These are phyloP conservation scores for Auriscalpium orientale DNA, from an alignment of 768 basidiomycete genomes.

Conservation along the genomic window DNA sequence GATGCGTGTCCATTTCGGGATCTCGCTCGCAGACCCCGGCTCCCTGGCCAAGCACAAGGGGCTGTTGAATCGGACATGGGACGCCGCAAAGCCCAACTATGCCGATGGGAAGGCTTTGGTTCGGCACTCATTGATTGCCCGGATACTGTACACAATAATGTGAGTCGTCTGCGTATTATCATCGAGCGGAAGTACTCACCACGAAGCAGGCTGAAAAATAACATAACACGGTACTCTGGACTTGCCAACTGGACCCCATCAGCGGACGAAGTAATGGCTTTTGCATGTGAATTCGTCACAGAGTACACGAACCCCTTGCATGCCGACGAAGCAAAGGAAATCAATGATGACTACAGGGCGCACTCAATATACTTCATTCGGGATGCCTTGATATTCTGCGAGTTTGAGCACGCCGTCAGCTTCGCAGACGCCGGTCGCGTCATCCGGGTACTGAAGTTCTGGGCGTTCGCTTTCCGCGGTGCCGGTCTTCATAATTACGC, in stretches of 20 bases:
- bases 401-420: conserved; percentile 25
- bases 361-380: conserved; percentile 23
- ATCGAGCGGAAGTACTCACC: background rate
- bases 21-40: background rate
- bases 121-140: background rate
- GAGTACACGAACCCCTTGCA: background rate
- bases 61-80: background rate
- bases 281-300: background rate
- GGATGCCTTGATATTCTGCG: conserved; percentile 21
- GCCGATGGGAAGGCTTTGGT: background rate
- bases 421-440: conserved; percentile 25
- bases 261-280: background rate
- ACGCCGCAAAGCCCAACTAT: background rate
- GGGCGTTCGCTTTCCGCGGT: conserved; percentile 23
- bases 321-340: background rate
- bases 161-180: background rate
- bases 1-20: background rate
- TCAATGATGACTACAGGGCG: background rate
- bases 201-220: background rate
- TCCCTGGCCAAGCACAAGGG: background rate
- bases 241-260: background rate
- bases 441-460: conserved; percentile 21
- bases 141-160: background rate
- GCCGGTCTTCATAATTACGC: conserved; percentile 28
- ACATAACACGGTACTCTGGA: background rate